Evolutionary conservation across 306 rosid species (phyloP).

Genomic region (Quercus ilex): DNA sequence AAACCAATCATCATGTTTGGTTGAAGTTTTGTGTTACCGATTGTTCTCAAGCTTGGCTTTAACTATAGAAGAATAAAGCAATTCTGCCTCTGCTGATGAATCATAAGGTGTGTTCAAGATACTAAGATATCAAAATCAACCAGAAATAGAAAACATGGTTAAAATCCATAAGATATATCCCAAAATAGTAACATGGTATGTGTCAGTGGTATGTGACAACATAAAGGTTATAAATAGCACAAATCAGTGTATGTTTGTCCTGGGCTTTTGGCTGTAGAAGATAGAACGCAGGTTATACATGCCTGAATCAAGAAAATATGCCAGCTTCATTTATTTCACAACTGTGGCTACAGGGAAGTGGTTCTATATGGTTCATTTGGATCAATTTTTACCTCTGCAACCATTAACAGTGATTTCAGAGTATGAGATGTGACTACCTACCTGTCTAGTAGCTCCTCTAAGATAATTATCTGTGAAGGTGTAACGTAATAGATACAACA

Average conservation of each 20-base stretch:
- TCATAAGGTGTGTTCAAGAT: conserved; percentile 54
- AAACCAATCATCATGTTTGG: conserved; percentile 60
- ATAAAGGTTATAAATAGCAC: not conserved
- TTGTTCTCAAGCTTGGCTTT: conserved; percentile 56
- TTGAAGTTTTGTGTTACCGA: conserved; percentile 67
- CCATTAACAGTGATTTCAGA: not conserved
- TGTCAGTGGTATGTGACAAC: not conserved
- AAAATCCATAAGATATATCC: not conserved
- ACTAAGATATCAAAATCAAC: conserved; percentile 42
- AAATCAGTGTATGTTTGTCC: not conserved
- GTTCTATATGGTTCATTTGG: not conserved
- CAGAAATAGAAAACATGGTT: not conserved
- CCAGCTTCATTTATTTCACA: conserved; percentile 2
- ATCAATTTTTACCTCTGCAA: not conserved
- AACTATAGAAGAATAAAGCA: conserved; percentile 51
- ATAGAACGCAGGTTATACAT: not conserved
- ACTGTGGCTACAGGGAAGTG: not conserved
- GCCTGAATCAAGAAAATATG: not conserved
- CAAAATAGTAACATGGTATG: not conserved
- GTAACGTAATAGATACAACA: conserved; percentile 89
- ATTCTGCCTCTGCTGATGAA: conserved; percentile 70
- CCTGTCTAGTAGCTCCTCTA: conserved; percentile 71
- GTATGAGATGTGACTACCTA: too few species aligned
- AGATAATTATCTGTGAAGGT: conserved; percentile 76
- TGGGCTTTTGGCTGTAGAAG: not conserved